Evolutionary conservation across 1,284 basidiomycete genomes (phyloP), one percentile per base, ranked within the genome.

Genomic region (Ceratobasidium papillatum): DNA sequence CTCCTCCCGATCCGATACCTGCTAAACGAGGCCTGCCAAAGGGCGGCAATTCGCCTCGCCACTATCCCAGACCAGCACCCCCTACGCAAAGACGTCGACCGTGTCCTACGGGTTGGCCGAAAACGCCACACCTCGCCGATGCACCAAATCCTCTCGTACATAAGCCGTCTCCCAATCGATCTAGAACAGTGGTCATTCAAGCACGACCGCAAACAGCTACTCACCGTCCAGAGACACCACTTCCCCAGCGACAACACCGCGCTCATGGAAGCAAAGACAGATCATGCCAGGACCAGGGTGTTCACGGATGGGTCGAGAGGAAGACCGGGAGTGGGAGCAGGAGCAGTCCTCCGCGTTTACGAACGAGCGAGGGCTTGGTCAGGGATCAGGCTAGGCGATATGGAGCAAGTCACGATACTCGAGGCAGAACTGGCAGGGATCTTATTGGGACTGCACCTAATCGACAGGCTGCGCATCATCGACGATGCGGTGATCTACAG

Each of bases 401-500:
- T 2, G 32, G 34, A 61, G 4, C 7, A 61, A 3, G 27, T 9
- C 34, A 32, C 34, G n/a, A 11, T 38, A 5, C 58, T 61, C 12
- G 58, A 61, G n/a, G 58, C 34, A 7, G 58, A 61, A 61, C 14
- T 61, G 9, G 58, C 58, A 5, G 58, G 58, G 3, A 61, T 61
- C n/a, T 34, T 11, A 11, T 32, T 61, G 11, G 58, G 30, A 2
- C n/a, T 34, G 5, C 34, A 38, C 22, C 32, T 38, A n/a, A n/a
- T 61, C 14, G 3, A 32, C 34, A 25, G 30, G 12, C 30, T 34
- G 22, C 12, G 11, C 22, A 9, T 25, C 52, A 56, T 56, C 5
- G 52, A 59, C 11, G 56, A 38, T 4, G 56, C 56, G 17, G 19
- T 36, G 2, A 38, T 59, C 12, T 59, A 36, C 56, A 36, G 3